Percentiles rank a stretch among this genome's conserved stretches.
Evolutionary conservation across 306 rosid genomes (phyloP).

Genomic region (Pyrus communis): DNA sequence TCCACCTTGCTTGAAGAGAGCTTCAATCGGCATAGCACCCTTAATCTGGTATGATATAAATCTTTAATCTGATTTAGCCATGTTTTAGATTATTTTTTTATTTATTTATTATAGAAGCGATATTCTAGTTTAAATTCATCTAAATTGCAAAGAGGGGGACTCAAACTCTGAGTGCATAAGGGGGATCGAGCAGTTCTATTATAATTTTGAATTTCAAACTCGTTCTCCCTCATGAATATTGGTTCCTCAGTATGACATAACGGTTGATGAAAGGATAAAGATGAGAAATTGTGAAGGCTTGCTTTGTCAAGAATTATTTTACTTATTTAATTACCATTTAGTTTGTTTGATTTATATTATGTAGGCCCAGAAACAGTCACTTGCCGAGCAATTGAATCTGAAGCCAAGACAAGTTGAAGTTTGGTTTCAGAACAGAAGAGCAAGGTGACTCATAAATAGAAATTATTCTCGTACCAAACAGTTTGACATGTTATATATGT

Average conservation of each 20-base stretch:
- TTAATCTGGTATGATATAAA: slow-evolving; percentile 37
- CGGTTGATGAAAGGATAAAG: background rate
- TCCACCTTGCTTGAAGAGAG: slow-evolving; percentile 54
- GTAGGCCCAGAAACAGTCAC: slow-evolving; percentile 65
- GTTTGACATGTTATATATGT: background rate
- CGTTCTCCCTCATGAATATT: background rate
- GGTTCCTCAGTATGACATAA: background rate
- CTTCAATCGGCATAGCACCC: slow-evolving; percentile 61
- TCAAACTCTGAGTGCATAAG: background rate
- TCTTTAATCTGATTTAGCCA: background rate
- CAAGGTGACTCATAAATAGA: slow-evolving; percentile 39
- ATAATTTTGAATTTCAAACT: background rate
- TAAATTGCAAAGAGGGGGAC: no score
- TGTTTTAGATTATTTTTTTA: background rate
- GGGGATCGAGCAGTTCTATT: background rate
- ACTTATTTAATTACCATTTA: background rate
- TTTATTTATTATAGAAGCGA: background rate
- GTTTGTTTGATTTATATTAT: background rate
- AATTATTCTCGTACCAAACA: background rate
- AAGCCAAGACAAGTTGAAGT: slow-evolving; percentile 86
- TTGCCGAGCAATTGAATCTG: slow-evolving; percentile 63
- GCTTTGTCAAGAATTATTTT: background rate
- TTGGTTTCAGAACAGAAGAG: slow-evolving; percentile 95
- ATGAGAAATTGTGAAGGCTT: background rate
- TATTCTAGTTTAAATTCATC: background rate